Evolutionary conservation across 1,284 basidiomycete genomes (phyloP), one percentile per base, ranked within the genome.

Genomic region (Takashimella koratensis): DNA sequence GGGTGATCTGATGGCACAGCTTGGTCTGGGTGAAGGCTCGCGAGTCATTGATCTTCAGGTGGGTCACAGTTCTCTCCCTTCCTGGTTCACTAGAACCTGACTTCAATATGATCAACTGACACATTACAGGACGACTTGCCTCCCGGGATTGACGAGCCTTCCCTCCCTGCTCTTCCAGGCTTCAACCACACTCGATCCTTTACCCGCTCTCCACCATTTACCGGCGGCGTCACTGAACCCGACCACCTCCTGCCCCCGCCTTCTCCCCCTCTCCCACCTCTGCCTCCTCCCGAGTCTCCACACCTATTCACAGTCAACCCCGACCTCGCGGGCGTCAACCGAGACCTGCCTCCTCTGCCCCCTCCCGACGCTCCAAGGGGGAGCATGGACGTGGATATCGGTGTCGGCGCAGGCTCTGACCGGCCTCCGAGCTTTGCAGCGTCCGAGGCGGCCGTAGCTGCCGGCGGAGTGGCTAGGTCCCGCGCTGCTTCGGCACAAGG

Each of bases 61-160:
- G 30, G 51, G 65, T 58, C 22, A 22, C 3, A 43, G 8, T 52
- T 44, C 20, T 24, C 23, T 23, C 27, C 22, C 36, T n/a, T n/a
- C n/a, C n/a, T n/a, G n/a, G n/a, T n/a, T n/a, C n/a, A n/a, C n/a
- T n/a, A n/a, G n/a, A n/a, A n/a, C n/a, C n/a, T n/a, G n/a, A n/a
- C n/a, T n/a, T 20, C 36, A 24, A 36, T 45, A 52, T 20, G 22
- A 25, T 41, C 4, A 19, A 21, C 6, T 10, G 26, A 20, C 2
- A 36, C 20, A 8, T 47, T 13, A 48, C 41, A 75, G 60, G 75
- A 74, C 52, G 75, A 76, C 52, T 65, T 76, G 24, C 75, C 75
- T 45, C 75, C 75, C 3, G 73, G 74, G 3, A 75, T 76, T 27
- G 75, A 76, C 57, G 75, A 76, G 56, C 75, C 75, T 12, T 74